phyloP scores from a whole-genome alignment of 768 basidiomycete species.

The Suillus placidus region DNA sequence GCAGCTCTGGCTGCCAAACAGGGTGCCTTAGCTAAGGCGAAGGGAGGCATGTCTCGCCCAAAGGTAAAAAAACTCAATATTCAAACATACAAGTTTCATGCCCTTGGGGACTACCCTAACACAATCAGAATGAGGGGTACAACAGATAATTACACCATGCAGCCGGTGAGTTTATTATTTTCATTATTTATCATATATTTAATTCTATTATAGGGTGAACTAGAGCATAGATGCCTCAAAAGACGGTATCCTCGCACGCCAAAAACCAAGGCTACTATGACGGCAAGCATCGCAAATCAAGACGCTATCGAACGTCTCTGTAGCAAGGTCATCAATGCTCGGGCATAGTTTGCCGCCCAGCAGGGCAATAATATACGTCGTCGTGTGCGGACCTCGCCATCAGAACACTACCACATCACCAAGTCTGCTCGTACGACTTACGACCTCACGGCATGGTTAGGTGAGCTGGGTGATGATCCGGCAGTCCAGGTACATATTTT shows the following conservation, averaged over 20 bases:
- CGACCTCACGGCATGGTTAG: slow-evolving; percentile 18
- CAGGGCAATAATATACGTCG: background rate
- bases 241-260: slow-evolving; percentile 38
- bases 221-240: slow-evolving; percentile 40
- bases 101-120: slow-evolving; percentile 15
- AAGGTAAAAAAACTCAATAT: slow-evolving; percentile 15
- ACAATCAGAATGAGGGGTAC: slow-evolving; percentile 28
- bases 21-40: background rate
- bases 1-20: too few species aligned
- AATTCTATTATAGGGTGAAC: slow-evolving; percentile 35
- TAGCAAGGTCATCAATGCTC: slow-evolving; percentile 17
- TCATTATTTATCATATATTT: background rate
- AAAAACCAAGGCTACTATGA: slow-evolving; percentile 26
- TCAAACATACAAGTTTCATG: slow-evolving; percentile 15
- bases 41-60: background rate
- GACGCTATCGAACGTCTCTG: slow-evolving; percentile 21
- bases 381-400: background rate
- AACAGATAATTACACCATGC: slow-evolving; percentile 39
- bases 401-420: slow-evolving; percentile 27
- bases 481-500: slow-evolving; percentile 18
- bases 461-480: slow-evolving; percentile 25
- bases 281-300: slow-evolving; percentile 31
- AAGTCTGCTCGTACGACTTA: slow-evolving; percentile 9
- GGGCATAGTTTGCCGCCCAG: background rate
- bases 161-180: slow-evolving; percentile 18